Evolutionary conservation across 2,329 filamentous ascomycete genomes (phyloP).

Genomic region (Microcyclosporella mali): DNA sequence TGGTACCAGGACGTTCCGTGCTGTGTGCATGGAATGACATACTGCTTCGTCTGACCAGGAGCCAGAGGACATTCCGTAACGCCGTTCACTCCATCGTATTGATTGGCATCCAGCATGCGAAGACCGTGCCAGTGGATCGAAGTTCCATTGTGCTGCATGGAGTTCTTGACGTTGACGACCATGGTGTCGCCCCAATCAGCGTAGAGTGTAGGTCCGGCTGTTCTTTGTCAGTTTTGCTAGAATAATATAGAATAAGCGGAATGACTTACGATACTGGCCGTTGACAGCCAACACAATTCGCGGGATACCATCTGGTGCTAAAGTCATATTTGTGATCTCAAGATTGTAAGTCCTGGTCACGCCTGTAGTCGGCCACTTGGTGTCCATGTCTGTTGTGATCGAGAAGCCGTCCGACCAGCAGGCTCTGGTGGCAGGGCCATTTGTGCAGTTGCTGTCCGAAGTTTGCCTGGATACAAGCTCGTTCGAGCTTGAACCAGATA

Average conservation of each 20-base stretch:
- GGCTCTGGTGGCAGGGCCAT: slow-evolving; percentile 34
- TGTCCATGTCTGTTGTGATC: slow-evolving; percentile 42
- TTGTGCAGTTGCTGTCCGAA: slow-evolving; percentile 31
- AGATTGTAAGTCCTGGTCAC: slow-evolving; percentile 31
- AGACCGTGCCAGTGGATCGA: slow-evolving; percentile 56
- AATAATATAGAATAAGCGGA: too few species aligned
- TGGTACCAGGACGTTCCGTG: slow-evolving; percentile 45
- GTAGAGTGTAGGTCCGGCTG: slow-evolving; percentile 55
- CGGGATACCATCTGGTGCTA: slow-evolving; percentile 33
- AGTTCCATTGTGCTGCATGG: slow-evolving; percentile 50
- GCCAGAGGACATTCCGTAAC: slow-evolving; percentile 47
- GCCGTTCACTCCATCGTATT: slow-evolving; percentile 46
- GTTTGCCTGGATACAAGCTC: slow-evolving; percentile 6
- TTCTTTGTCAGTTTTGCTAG: not conserved
- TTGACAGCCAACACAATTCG: slow-evolving; percentile 49
- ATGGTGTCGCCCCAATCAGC: slow-evolving; percentile 44
- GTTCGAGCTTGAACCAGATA: not conserved
- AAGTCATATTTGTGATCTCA: slow-evolving; percentile 32
- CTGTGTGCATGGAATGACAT: slow-evolving; percentile 50
- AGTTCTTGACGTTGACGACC: slow-evolving; percentile 45
- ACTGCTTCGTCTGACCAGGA: slow-evolving; percentile 47
- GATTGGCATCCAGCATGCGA: slow-evolving; percentile 27
- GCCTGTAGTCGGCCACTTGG: slow-evolving; percentile 38
- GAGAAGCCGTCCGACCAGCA: slow-evolving; percentile 42
- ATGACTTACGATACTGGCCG: slow-evolving; percentile 47